Base-by-base conservation (phyloP, 176 grass and related monocot species). In the Otatea glauca region DNA sequence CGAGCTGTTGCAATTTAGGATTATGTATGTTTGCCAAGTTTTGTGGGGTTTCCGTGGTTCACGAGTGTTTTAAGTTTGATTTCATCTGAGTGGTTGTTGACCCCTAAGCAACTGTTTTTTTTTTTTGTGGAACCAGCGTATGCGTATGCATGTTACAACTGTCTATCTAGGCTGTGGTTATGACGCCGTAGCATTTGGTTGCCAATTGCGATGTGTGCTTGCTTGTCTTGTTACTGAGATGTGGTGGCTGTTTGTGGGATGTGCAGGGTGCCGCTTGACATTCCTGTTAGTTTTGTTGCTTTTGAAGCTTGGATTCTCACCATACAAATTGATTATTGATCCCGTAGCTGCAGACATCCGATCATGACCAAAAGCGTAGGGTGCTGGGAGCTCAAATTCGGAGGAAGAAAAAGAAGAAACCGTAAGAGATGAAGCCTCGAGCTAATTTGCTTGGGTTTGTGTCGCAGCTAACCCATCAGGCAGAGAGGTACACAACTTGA, bases 111-210 rank as follows among this genome's bases (percentile, higher is more conserved):
- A 75, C 64, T 49, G n/a, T 16, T 85, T 75, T 86, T 73, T 39
- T 21, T 45, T 21, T 29, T 29, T 62, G 41, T 48, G 0, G 66
- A 61, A 51, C 27, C 11, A 53, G 67, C 13, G 27, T 18, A 4
- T 48, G 67, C 8, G 27, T 20, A 1, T 16, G 48, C 44, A 9
- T 23, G 55, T 54, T 69, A 17, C 5, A 3, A 72, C 44, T 54
- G 69, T 16, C 34, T 49, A 51, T 15, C 41, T 43, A 81, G 76
- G 82, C 9, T 82, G 62, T 45, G 45, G 41, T 61, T 69, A n/a
- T 16, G 6, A 24, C 38, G 61, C 4, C 24, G 42, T 77, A 78
- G 35, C 74, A 11, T 47, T 62, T 25, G 39, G 25, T 62, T 72
- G 27, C 5, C 15, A 42, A 29, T 32, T 75, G n/a, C 14, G 7